These are phyloP conservation scores for Hypoxylon fuscum DNA, from an alignment of 495 filamentous ascomycete species.

Conservation along the genomic window DNA sequence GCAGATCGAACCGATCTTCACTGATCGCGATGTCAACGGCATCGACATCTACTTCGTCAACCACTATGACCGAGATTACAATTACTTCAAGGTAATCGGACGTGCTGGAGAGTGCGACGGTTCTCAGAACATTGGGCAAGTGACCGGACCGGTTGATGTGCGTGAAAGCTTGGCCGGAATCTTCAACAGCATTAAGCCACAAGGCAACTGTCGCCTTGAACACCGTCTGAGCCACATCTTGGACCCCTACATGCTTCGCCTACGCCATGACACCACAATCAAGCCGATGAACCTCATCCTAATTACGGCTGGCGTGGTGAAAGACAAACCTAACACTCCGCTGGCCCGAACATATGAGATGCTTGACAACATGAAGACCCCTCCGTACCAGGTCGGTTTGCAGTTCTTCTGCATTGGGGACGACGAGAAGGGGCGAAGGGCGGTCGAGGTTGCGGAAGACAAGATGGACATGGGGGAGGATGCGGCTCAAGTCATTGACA, in stretches of 20 bases:
- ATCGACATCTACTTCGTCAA: slow-evolving; percentile 91
- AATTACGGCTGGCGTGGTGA: slow-evolving; percentile 82
- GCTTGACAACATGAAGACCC: slow-evolving; percentile 73
- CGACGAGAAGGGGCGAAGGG: slow-evolving; percentile 65
- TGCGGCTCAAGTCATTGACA: too few relatives aligned
- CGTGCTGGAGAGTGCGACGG: slow-evolving; percentile 63
- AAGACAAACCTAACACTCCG: slow-evolving; percentile 74
- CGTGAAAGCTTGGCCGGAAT: slow-evolving; percentile 61
- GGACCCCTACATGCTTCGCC: slow-evolving; percentile 59
- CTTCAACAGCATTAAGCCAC: slow-evolving; percentile 50
- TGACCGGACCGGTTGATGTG: slow-evolving; percentile 68
- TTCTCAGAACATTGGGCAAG: slow-evolving; percentile 64
- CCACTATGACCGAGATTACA: slow-evolving; percentile 47
- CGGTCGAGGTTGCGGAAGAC: slow-evolving; percentile 76
- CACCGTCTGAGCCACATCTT: slow-evolving; percentile 72
- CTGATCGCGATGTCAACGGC: slow-evolving; percentile 75
- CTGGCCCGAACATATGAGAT: slow-evolving; percentile 70
- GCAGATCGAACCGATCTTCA: slow-evolving; percentile 79
- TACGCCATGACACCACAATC: slow-evolving; percentile 48
- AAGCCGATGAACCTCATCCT: slow-evolving; percentile 88
- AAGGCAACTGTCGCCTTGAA: slow-evolving; percentile 58
- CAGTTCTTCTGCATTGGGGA: slow-evolving; percentile 91
- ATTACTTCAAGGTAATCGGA: slow-evolving; percentile 27
- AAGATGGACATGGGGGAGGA: too few relatives aligned
- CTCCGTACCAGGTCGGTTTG: slow-evolving; percentile 82